Percentiles rank a stretch among this genome's conserved stretches.
Conservation (phyloP, 163 green algal species). For the Scenedesmus sp. region DNA sequence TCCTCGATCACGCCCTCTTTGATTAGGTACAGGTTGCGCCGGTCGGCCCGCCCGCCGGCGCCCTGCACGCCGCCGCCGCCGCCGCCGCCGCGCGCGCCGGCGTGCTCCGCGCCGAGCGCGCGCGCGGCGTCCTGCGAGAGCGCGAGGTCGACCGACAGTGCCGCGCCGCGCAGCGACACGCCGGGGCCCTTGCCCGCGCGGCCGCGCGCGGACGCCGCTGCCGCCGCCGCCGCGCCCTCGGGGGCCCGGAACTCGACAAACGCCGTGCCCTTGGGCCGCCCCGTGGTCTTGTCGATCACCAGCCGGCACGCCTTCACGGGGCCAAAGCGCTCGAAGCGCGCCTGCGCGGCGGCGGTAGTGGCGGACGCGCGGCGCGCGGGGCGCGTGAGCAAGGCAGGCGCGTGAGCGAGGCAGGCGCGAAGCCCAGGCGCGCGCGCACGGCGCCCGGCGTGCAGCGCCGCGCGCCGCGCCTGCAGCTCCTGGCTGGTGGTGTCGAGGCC, state of each 20-base stretch:
- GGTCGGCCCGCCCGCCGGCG: constrained; percentile 58
- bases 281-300: constrained; percentile 62
- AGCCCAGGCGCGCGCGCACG: background rate
- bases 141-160: constrained; percentile 82
- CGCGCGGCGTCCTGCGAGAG: constrained; percentile 78
- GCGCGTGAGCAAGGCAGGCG: background rate
- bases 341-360: background rate
- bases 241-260: constrained; percentile 91
- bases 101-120: constrained; percentile 58
- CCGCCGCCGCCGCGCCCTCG: constrained; percentile 35
- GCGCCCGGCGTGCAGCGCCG: background rate
- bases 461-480: constrained; percentile 51
- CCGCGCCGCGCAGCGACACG: constrained; percentile 72
- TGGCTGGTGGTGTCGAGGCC: constrained; percentile 66
- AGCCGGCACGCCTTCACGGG: constrained; percentile 69
- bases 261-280: constrained; percentile 91
- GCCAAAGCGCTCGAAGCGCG: constrained; percentile 71
- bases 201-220: constrained; percentile 56
- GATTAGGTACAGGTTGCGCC: constrained; percentile 87
- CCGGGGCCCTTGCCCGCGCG: constrained; percentile 62
- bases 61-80: background rate
- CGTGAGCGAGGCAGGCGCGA: background rate
- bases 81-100: background rate
- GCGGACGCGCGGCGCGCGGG: too few relatives aligned
- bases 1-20: constrained; percentile 89